A percentile compares a stretch with the other conserved stretches of the same genome.
phyloP scores from a whole-genome alignment of 2,329 filamentous ascomycete genomes.

The Didymosphaeria variabile region DNA sequence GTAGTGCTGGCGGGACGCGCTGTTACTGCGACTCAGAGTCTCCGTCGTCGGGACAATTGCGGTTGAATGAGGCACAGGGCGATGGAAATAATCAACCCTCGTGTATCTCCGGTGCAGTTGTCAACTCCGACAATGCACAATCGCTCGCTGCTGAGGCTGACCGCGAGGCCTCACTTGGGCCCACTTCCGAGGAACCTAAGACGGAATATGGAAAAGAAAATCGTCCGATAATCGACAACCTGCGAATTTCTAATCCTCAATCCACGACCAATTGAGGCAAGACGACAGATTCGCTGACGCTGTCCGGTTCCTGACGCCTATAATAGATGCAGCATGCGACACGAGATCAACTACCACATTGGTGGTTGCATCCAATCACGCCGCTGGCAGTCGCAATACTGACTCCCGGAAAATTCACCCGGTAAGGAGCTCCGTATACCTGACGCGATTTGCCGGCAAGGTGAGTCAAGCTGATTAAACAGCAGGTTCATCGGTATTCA shows the following conservation, averaged over 20 bases:
- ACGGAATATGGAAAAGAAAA: too few species aligned
- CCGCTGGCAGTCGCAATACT: background rate
- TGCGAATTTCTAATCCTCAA: background rate
- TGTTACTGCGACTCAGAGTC: background rate
- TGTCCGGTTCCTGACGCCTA: background rate
- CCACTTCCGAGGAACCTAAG: too few species aligned
- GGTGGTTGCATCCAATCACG: background rate
- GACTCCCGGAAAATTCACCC: background rate
- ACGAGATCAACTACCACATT: background rate
- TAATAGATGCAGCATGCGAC: background rate
- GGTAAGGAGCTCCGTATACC: background rate
- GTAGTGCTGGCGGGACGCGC: background rate
- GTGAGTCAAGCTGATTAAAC: background rate
- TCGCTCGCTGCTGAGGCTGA: background rate
- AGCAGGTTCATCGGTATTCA: background rate
- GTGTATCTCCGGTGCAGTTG: too few species aligned
- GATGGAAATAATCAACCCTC: background rate
- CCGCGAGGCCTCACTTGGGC: background rate
- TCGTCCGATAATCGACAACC: background rate
- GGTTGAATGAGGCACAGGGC: background rate
- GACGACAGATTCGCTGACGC: background rate
- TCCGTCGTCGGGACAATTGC: background rate
- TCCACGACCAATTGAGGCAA: background rate
- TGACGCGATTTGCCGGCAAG: background rate
- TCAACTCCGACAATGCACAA: too few species aligned